Evolutionary conservation across 441 rosid genomes (phyloP).

Genomic region (Raphanus hybrid): DNA sequence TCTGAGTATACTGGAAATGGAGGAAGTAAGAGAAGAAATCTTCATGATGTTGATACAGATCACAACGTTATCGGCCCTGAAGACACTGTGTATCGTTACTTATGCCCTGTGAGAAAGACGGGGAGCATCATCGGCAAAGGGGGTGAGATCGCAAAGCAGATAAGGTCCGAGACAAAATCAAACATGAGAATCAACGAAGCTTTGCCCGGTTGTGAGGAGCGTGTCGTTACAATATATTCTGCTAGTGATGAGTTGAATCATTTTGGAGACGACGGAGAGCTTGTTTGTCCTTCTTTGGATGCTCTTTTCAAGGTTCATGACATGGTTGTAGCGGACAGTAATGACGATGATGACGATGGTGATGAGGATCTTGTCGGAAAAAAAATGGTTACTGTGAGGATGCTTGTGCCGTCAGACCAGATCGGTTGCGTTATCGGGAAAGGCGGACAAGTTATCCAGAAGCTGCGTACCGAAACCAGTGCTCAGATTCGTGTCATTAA

Average conservation of each 20-base stretch:
- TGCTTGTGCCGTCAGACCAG: conserved; percentile 81
- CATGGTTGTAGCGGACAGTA: conserved; percentile 46
- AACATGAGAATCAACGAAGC: conserved; percentile 72
- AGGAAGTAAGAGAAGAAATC: conserved; percentile 70
- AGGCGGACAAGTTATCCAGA: conserved; percentile 78
- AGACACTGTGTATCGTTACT: conserved; percentile 44
- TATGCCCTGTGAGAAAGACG: conserved; percentile 63
- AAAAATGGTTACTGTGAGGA: conserved; percentile 56
- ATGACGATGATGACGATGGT: conserved; percentile 37
- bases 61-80: conserved; percentile 53
- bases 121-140: conserved; percentile 79
- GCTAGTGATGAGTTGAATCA: conserved; percentile 57
- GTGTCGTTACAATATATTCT: conserved; percentile 65
- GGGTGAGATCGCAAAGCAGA: conserved; percentile 69
- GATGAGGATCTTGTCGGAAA: conserved; percentile 50
- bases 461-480: conserved; percentile 63
- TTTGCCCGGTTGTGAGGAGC: conserved; percentile 69
- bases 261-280: conserved; percentile 54
- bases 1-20: conserved; percentile 65
- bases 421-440: conserved; percentile 79
- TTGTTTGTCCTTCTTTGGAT: conserved; percentile 73
- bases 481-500: conserved; percentile 72
- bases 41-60: conserved; percentile 59
- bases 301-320: conserved; percentile 73
- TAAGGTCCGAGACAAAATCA: conserved; percentile 62